Base-by-base conservation (phyloP, 495 filamentous ascomycete genomes). In the Talaromyces liani region DNA sequence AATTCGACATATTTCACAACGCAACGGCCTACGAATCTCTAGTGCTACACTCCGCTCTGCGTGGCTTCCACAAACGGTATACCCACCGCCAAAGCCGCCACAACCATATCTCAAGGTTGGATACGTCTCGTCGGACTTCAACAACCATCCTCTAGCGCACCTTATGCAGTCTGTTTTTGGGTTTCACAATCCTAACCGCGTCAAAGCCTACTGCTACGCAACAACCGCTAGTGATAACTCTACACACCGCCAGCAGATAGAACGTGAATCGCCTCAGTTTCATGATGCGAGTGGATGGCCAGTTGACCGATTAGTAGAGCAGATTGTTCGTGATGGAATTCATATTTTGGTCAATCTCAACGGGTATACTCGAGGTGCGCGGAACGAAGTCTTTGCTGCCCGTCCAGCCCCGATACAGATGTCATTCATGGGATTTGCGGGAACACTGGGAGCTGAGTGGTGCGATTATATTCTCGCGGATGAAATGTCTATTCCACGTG, bases 401-500 rank as follows among this genome's bases (percentile, higher is more conserved):
- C 86, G 94, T 27, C 92, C 94, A 9, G 92, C 92, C 3, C 94
- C 94, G 0, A 93, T 99, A 58, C 94, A 98, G 67, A 99, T 99
- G 94, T 97, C 94, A 0, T 99, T 99, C 72, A 99, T 99, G 94
- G 94, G 94, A 2, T 98, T 99, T 74, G 94, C 94, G 1, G 94
- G 94, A 6, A 97, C 94, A 2, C 80, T 99, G 8, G 94, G 95
- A 10, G 94, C 94, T 29, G 94, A 98, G 70, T 99, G 94, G 94
- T 99, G 94, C 71, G 94, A 99, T 69, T 99, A 99, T 69, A 85
- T 99, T 31, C 83, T 98, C 31, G 93, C 94, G 4, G 94, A 99
- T 69, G 78, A 88, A 53, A 90, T 91, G 7, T 92, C 94, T 0
- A 88, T 99, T 60, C 95, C 94, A 0, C 81, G 80, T 5, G 85